These are phyloP conservation scores for Delonix regia DNA, from an alignment of 306 rosid species.

Conservation along the genomic window DNA sequence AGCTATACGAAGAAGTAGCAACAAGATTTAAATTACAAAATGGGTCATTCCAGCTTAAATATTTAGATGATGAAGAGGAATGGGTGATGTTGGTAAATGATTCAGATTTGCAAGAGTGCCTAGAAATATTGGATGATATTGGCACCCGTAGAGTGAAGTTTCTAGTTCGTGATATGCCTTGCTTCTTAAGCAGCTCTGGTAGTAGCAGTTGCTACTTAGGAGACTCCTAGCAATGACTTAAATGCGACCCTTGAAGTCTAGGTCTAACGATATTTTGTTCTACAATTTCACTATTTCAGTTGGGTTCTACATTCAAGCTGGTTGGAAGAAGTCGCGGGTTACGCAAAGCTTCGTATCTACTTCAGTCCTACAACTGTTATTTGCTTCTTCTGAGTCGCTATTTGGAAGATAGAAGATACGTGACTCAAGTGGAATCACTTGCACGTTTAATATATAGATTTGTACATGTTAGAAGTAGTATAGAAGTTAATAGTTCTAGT, in stretches of 20 bases:
- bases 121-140: slow-evolving; percentile 68
- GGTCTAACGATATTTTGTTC: slow-evolving; percentile 16
- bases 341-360: background rate
- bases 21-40: slow-evolving; percentile 70
- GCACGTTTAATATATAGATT: slow-evolving; percentile 23
- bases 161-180: slow-evolving; percentile 64
- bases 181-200: slow-evolving; percentile 54
- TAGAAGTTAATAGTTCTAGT: slow-evolving; percentile 29
- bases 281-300: background rate
- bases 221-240: slow-evolving; percentile 43
- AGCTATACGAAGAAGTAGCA: slow-evolving; percentile 77
- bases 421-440: slow-evolving; percentile 26
- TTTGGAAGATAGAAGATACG: slow-evolving; percentile 30
- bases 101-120: slow-evolving; percentile 83
- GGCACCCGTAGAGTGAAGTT: slow-evolving; percentile 67
- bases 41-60: slow-evolving; percentile 83
- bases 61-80: slow-evolving; percentile 90
- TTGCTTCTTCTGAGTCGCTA: slow-evolving; percentile 16
- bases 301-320: slow-evolving; percentile 10
- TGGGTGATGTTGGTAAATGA: slow-evolving; percentile 91
- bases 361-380: background rate
- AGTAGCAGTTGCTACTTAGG: slow-evolving; percentile 64
- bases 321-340: slow-evolving; percentile 21
- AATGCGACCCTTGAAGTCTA: slow-evolving; percentile 25
- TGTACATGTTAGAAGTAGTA: slow-evolving; percentile 35